Evolutionary conservation across 108 stramenopile species (phyloP), one percentile per base, ranked within the genome.

Genomic region (Stephanodiscus triporus): DNA sequence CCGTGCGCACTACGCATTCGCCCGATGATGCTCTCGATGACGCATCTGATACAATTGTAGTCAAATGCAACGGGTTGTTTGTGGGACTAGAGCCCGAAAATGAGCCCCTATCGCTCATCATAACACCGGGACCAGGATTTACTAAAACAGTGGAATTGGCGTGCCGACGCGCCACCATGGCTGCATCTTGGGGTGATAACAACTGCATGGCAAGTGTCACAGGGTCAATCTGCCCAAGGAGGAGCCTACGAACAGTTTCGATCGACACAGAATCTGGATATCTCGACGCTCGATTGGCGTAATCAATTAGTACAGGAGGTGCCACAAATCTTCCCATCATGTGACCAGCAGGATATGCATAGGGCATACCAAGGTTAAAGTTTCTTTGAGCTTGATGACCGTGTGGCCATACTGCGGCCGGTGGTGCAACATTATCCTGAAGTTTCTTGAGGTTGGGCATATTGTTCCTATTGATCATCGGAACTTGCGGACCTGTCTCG

Each of bases 221-320:
- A 2, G 77, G 77, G 27, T 78, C 70, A 36, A 78, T 20, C 29
- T 66, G 70, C 27, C 77, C 77, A 55, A 78, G 38, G 64, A 78
- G 70, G 50, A 78, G 70, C 29, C 57, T 63, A 24, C 77, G 77
- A 14, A 78, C 77, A 14, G 70, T 78, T 36, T 66, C 77, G 14
- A 66, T 36, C 17, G 77, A 70, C 24, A 78, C 47, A 27, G 56
- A 66, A 43, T 75, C 73, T 20, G 49, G 48, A 53, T 45, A 66
- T 24, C 73, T 26, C 16, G 53, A 34, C 32, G 34, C 36, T 37
- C 49, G 34, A 43, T 20, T 26, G 26, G 62, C 27, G 20, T 61
- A 68, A 29, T 62, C 75, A 7, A 36, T 54, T 27, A 30, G 48
- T 32, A 27, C 38, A 64, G 63, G 63, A 43, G 43, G 63, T 10